phyloP scores from a whole-genome alignment of 345 rosid species.

The Isatis tinctoria region DNA sequence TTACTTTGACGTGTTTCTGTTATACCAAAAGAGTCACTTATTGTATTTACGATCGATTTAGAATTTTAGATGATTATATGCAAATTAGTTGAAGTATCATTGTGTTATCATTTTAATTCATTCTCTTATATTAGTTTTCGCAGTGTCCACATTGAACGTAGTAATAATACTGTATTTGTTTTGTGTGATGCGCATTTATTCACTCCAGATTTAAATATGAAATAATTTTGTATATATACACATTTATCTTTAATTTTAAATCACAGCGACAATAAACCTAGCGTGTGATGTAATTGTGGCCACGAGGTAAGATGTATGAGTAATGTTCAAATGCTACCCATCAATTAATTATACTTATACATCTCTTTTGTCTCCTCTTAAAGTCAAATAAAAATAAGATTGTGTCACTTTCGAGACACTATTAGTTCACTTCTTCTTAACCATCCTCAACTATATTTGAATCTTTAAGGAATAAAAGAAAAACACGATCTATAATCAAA shows the following conservation, averaged over 20 bases:
- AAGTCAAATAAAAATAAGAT: slow-evolving; percentile 22
- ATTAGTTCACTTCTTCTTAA: slow-evolving; percentile 32
- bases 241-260: not conserved
- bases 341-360: slow-evolving; percentile 2
- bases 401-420: slow-evolving; percentile 27
- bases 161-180: not conserved
- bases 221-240: not conserved
- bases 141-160: not conserved
- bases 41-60: not conserved
- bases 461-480: not conserved
- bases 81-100: not conserved
- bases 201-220: not conserved
- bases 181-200: not conserved
- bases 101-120: not conserved
- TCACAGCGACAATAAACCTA: not conserved
- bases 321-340: slow-evolving; percentile 16
- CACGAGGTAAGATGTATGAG: not conserved
- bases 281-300: not conserved
- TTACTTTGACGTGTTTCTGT: not conserved
- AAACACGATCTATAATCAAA: not conserved
- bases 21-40: not conserved
- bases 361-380: slow-evolving; percentile 14
- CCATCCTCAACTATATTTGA: slow-evolving; percentile 33
- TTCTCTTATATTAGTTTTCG: not conserved
- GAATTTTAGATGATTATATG: not conserved